Evolutionary conservation across 805 yeast genomes (phyloP).

Genomic region (Saturnispora serradocipensis): DNA sequence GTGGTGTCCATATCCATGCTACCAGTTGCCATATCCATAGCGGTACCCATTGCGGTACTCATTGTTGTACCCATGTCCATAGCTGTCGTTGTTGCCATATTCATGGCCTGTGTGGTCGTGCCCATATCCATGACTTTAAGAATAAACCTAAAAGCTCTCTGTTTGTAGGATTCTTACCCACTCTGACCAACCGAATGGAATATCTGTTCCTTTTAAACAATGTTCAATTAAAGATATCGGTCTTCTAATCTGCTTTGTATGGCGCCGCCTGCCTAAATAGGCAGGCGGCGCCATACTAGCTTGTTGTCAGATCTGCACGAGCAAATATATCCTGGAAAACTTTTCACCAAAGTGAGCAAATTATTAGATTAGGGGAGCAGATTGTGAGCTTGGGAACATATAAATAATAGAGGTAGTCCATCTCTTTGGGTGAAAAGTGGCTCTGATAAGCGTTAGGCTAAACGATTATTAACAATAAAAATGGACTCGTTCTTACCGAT

Average conservation of each 20-base stretch:
- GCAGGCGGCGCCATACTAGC: background rate
- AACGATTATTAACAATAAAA: background rate
- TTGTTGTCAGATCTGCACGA: background rate
- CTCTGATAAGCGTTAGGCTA: background rate
- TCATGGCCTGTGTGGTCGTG: background rate
- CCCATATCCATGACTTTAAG: constrained; percentile 4
- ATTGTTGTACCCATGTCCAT: constrained; percentile 8
- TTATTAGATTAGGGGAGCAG: background rate
- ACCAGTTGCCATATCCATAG: constrained; percentile 1
- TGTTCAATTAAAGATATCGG: background rate
- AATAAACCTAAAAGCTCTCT: background rate
- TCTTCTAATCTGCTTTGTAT: background rate
- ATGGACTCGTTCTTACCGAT: background rate
- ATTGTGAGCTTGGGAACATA: background rate
- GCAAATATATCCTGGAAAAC: background rate
- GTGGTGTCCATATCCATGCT: constrained; percentile 4
- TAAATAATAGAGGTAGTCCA: background rate
- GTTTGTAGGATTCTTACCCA: background rate
- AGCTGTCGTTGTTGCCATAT: background rate
- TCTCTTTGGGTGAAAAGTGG: background rate
- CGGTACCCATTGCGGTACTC: background rate
- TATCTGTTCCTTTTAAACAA: background rate
- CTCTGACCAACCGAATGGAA: background rate
- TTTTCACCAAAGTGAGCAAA: constrained; percentile 6
- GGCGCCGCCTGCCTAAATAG: background rate